Base-by-base conservation (phyloP, 345 rosid species). In the Limnanthes douglasii region DNA sequence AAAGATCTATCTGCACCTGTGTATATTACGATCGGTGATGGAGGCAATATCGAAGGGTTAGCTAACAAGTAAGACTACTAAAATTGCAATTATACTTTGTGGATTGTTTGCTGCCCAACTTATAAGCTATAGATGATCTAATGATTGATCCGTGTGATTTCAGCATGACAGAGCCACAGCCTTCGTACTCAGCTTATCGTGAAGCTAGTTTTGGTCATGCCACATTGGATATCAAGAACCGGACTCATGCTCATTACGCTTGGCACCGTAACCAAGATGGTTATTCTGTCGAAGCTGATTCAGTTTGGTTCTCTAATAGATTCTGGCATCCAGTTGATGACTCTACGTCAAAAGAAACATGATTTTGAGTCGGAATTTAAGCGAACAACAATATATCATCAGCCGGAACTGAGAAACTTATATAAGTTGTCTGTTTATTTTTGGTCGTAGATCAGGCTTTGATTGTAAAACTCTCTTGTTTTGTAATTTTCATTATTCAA, bases 181-280 rank as follows among this genome's bases (percentile, higher is more conserved):
- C 98, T 1, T 42, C 53, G 4, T 90, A 79, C 69, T 90, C 98
- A 1, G 92, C 98, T 0, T 90, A 47, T 17, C 71, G 95, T 1
- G 98, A 90, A 44, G 92, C 95, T 1, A 83, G 98, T 44, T 90
- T 79, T n/a, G 95, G 98, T 4, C 95, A 90, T 6, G 98, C 94
- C 9, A 63, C 65, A 16, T 76, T 83, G 2, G 68, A 67, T 23
- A 77, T 83, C 31, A 72, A 77, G 81, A 90, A 90, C 69, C 37
- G 73, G 40, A 76, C 95, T 2, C 98, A 83, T 4, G 93, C 95
- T 4, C 53, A 50, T 39, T 79, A 72, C 31, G 65, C 64, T 41
- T 88, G 95, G 97, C 90, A 88, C 30, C 62, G 86, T n/a, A 88
- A 88, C 45, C 81, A 83, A 8, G 95, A 83, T 57, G 95, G 90